Evolutionary conservation across 148 eudicot genomes (phyloP), one percentile per base, ranked within the genome.

Genomic region (Cornus kousa): DNA sequence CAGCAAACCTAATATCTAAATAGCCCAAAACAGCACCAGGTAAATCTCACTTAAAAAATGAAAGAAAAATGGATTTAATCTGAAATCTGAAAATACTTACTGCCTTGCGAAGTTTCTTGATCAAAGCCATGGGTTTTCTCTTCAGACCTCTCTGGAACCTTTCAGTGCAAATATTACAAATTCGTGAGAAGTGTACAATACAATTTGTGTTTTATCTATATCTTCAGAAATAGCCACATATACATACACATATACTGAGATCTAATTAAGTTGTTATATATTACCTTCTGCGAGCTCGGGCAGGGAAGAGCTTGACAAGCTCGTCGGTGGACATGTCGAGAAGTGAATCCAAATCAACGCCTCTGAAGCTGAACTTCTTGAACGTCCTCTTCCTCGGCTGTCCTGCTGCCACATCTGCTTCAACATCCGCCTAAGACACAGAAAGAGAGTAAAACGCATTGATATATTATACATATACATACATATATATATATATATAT

Each of bases 301-400:
- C 93, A 68, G 71, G 65, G 80, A 90, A 88, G 60, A 90, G 95
- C 89, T 90, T 90, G 59, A 90, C 95, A 13, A 93, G 92, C 53
- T 88, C 95, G 70, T 93, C 95, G 28, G 97, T 90, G 62, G 89
- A 77, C 89, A 90, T 86, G 33, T 91, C 95, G 22, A 93, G 97
- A 8, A 93, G 81, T 17, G 93, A 88, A 83, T 93, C 97, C 33
- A 93, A 87, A 80, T 91, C 97, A 16, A 93, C 92, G 12, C 97
- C 95, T 53, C 95, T 75, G 89, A 83, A 93, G 60, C 91, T 89
- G 78, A 93, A 93, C 91, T 91, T 93, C 95, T 92, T 91, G 74
- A 93, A 93, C 65, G 97, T 91, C 73, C 95, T 93, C 93, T 91
- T 93, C 92, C 86, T 93, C 9, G 97, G 95, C 79, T 33, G 80